Conservation (phyloP, 1,284 basidiomycete species). For the Jaminaea rosea region DNA sequence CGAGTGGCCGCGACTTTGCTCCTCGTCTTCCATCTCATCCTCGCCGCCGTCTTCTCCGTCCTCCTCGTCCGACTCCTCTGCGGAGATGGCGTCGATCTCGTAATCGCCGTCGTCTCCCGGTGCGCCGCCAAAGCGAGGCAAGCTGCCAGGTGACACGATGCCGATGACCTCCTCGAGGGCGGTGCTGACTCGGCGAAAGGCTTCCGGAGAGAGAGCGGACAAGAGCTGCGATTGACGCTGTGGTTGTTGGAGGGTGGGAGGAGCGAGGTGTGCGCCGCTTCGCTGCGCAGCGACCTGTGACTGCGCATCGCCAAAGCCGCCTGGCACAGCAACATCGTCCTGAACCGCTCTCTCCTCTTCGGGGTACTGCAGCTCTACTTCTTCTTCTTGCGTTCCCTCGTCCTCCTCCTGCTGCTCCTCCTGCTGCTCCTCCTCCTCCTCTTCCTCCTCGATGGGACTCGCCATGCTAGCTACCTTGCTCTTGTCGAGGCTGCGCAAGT, state of each 20-base stretch:
- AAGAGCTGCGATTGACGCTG: constrained; percentile 7
- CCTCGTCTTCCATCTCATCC: constrained; percentile 5
- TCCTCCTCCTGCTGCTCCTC: neutral
- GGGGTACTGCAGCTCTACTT: too few relatives aligned
- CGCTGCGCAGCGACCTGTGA: too few relatives aligned
- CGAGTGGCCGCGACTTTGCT: neutral
- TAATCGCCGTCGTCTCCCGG: neutral
- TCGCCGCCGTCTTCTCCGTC: neutral
- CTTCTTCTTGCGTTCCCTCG: too few relatives aligned
- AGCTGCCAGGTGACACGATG: constrained; percentile 13
- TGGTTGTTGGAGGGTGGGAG: too few relatives aligned
- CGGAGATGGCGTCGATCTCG: neutral
- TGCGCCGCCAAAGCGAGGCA: neutral
- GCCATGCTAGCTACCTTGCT: neutral
- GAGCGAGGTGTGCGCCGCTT: too few relatives aligned
- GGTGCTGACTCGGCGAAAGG: constrained; percentile 37
- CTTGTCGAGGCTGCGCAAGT: constrained; percentile 19
- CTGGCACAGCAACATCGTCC: too few relatives aligned
- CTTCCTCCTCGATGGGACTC: constrained; percentile 5
- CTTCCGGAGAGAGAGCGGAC: constrained; percentile 20
- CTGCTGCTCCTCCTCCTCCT: constrained; percentile 3
- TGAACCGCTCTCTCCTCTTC: too few relatives aligned
- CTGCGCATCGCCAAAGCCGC: too few relatives aligned
- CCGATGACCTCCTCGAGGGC: constrained; percentile 37
- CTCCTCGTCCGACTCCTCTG: neutral